A percentile compares a stretch with the other conserved stretches of the same genome.
phyloP scores from a whole-genome alignment of 202 grass and related monocot genomes.

The Panicum virgatum region DNA sequence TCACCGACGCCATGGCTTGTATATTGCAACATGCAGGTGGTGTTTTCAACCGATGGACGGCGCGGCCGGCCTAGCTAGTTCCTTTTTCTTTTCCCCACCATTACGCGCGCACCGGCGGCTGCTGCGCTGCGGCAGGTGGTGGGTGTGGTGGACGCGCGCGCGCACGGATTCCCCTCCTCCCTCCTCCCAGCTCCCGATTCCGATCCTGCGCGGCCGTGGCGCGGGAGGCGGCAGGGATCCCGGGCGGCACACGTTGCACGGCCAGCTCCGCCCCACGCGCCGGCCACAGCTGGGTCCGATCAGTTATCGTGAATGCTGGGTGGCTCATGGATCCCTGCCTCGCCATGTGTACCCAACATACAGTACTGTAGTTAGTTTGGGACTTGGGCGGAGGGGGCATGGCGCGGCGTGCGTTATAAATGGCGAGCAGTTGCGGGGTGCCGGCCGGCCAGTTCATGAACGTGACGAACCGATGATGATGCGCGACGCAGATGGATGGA shows the following conservation, averaged over 20 bases:
- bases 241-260: constrained; percentile 17
- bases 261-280: constrained; percentile 26
- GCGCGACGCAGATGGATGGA: not conserved
- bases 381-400: too few species aligned
- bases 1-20: not conserved
- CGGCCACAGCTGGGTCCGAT: too few species aligned
- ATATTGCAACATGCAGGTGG: constrained; percentile 15
- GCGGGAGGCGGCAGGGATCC: not conserved
- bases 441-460: constrained; percentile 4
- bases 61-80: too few species aligned
- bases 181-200: too few species aligned
- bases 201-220: not conserved
- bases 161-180: too few species aligned
- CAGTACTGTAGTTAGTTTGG: too few species aligned
- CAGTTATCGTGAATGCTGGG: not conserved
- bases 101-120: not conserved
- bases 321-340: not conserved
- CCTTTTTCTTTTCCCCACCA: not conserved
- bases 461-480: not conserved
- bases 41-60: not conserved
- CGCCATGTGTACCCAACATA: not conserved
- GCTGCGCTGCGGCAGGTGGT: not conserved
- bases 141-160: not conserved
- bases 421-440: not conserved
- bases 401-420: not conserved